phyloP scores from a whole-genome alignment of 169 alveolate species.

The Cyclospora cayetanensis region DNA sequence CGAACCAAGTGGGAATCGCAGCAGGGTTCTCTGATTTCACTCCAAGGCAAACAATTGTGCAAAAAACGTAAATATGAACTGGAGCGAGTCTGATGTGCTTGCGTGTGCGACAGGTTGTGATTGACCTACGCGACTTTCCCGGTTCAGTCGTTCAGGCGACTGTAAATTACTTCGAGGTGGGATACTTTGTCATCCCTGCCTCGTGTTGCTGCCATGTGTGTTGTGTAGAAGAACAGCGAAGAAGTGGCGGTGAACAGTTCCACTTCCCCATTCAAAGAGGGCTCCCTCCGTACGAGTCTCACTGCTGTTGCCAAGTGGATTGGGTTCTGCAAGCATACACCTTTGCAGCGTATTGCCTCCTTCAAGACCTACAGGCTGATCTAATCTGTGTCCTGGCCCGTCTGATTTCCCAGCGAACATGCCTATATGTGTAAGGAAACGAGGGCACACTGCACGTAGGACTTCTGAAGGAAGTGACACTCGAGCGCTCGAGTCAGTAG shows the following conservation, averaged over 20 bases:
- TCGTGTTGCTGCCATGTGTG: constrained; percentile 46
- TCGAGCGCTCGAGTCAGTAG: too few relatives aligned
- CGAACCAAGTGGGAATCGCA: too few relatives aligned
- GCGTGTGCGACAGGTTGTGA: constrained; percentile 12
- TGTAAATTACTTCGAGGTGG: constrained; percentile 29
- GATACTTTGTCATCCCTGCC: constrained; percentile 29
- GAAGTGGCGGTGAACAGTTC: not conserved
- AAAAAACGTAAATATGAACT: too few relatives aligned
- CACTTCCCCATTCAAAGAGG: not conserved
- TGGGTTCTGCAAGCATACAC: constrained; percentile 65
- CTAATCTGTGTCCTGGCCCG: constrained; percentile 43
- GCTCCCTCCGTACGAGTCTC: constrained; percentile 41
- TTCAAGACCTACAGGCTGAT: constrained; percentile 33
- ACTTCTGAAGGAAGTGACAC: too few relatives aligned
- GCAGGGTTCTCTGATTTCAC: too few relatives aligned
- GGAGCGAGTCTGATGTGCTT: too few relatives aligned
- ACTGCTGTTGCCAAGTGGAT: constrained; percentile 50
- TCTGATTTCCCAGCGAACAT: constrained; percentile 51
- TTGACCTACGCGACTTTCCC: constrained; percentile 49
- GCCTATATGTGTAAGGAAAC: constrained; percentile 30
- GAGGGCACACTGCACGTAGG: too few relatives aligned
- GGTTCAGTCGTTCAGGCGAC: constrained; percentile 63
- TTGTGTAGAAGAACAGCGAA: constrained; percentile 10
- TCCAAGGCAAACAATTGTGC: too few relatives aligned
- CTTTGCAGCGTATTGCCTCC: constrained; percentile 39